Base-by-base conservation (phyloP, 805 yeast species). In the Pichia paraexigua region DNA sequence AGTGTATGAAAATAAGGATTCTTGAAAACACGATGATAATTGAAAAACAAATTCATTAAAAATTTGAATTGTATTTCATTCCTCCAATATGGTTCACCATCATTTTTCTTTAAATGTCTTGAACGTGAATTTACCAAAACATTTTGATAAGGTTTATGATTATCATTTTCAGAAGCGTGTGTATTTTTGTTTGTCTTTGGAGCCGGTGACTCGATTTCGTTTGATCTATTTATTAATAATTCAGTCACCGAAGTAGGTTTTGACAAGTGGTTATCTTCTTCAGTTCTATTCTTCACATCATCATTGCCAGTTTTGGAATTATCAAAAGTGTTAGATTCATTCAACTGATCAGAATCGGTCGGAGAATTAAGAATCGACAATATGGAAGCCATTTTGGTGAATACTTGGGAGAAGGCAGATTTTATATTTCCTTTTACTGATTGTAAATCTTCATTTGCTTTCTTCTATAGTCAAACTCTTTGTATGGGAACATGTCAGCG, bases 1-100 rank as follows among this genome's bases (percentile, higher is more conserved):
- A 63, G 65, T 2, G 68, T 58, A 13, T 64, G 68, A 43, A 60
- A 73, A 60, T 72, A 82, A 7, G 79, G 76, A 59, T 85, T 85
- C 15, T 83, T 80, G 68, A 92, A 92, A 2, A 86, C 87, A 39
- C 76, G 68, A 43, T 76, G 69, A 28, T 76, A 71, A 62, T 89
- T 85, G 59, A 76, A 73, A 60, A 92, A 85, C 11, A 92, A 67
- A 27, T 72, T 71, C 46, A 74, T 70, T 50, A 92, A 69, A 58
- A 91, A 87, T 57, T 85, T 90, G 66, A 82, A 86, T 66, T 90
- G 97, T 51, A 92, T 84, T 60, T 92, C 98, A 50, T 71, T 76
- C 46, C 98, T 75, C 85, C 94, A 87, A 53, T 91, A 81, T 21
- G 96, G 95, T 60, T 87, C 95, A 7, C 98, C 97, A 62, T 92